These are phyloP conservation scores for Boletus sensibilis DNA, from an alignment of 768 basidiomycete species.

Conservation along the genomic window DNA sequence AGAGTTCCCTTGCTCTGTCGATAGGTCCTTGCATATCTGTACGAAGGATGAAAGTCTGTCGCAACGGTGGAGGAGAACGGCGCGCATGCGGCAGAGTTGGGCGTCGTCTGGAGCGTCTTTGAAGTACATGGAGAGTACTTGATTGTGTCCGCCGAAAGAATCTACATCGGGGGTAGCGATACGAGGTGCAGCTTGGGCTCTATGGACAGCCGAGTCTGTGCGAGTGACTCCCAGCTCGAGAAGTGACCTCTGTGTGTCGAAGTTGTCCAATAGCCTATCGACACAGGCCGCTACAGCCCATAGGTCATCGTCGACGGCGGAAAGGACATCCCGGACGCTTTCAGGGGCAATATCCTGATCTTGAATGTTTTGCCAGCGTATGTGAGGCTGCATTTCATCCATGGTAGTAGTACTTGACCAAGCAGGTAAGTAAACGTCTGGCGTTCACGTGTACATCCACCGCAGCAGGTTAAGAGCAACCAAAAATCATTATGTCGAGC, in stretches of 20 bases:
- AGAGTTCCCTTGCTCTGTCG: constrained; percentile 25
- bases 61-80: constrained; percentile 62
- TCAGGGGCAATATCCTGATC: constrained; percentile 60
- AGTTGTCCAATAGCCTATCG: constrained; percentile 64
- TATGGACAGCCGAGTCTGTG: constrained; percentile 48
- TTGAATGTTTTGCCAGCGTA: constrained; percentile 54
- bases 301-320: constrained; percentile 57
- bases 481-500: neutral
- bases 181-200: constrained; percentile 42
- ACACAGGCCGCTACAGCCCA: constrained; percentile 77
- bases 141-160: constrained; percentile 16
- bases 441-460: constrained; percentile 1
- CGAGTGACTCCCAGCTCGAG: constrained; percentile 64
- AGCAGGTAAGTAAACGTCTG: neutral
- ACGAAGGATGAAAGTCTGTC: constrained; percentile 74
- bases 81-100: constrained; percentile 62
- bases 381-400: constrained; percentile 39
- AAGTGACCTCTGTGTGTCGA: constrained; percentile 53
- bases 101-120: constrained; percentile 55
- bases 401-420: constrained; percentile 25
- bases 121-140: constrained; percentile 53
- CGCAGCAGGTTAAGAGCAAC: neutral
- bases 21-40: constrained; percentile 50
- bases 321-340: constrained; percentile 47
- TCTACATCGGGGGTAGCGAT: constrained; percentile 19